A percentile compares a stretch with the other conserved stretches of the same genome.
Conservation (phyloP, 1,284 basidiomycete species). For the Exobasidium rhododendri region DNA sequence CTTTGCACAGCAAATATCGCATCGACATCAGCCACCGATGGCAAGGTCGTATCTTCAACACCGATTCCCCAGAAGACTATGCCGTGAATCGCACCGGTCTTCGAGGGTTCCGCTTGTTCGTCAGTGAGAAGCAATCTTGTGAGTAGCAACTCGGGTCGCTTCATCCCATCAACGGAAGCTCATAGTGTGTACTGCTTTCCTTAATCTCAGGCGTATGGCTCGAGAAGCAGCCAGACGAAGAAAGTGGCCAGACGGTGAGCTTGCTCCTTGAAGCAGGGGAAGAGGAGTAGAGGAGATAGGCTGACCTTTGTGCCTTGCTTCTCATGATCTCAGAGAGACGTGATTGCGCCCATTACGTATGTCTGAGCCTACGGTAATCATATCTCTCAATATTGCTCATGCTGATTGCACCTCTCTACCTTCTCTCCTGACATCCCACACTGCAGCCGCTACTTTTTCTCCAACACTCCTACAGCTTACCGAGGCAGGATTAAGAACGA, state of each 20-base stretch:
- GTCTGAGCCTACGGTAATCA: too few relatives aligned
- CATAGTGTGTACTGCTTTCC: too few relatives aligned
- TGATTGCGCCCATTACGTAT: too few relatives aligned
- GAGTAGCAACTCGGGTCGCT: too few relatives aligned
- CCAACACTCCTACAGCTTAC: background rate
- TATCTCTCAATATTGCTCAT: too few relatives aligned
- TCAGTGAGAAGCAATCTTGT: background rate
- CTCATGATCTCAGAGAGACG: too few relatives aligned
- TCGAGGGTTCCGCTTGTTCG: background rate
- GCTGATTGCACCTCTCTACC: too few relatives aligned
- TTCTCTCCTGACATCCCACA: too few relatives aligned
- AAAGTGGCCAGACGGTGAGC: background rate
- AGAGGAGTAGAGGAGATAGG: too few relatives aligned
- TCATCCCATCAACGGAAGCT: too few relatives aligned
- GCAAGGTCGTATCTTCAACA: background rate
- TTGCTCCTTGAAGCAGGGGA: too few relatives aligned
- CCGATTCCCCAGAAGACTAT: background rate
- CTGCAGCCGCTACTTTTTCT: background rate
- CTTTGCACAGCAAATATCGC: background rate
- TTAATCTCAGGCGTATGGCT: background rate
- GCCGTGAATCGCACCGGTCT: background rate
- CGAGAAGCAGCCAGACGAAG: background rate
- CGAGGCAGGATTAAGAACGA: background rate
- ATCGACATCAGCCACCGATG: background rate
- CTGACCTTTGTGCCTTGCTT: too few relatives aligned